phyloP scores from a whole-genome alignment of 2,329 filamentous ascomycete species.

The Sporothrix phasma region DNA sequence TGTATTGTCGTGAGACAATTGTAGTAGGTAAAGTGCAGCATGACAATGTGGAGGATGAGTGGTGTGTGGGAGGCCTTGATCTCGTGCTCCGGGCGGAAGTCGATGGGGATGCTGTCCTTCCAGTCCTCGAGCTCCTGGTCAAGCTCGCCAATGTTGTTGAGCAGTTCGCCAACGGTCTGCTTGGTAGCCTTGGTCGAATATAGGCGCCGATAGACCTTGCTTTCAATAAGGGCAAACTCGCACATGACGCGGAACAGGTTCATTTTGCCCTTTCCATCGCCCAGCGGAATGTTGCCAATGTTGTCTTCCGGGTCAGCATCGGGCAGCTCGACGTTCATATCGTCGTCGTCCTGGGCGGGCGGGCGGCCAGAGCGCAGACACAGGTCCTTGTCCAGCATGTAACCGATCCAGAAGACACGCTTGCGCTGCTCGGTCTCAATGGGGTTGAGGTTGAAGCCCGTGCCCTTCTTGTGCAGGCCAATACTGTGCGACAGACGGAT shows the following conservation, averaged over 20 bases:
- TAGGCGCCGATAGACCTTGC: conserved; percentile 82
- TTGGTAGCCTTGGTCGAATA: conserved; percentile 90
- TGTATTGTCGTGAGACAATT: conserved; percentile 97
- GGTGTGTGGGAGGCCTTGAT: conserved; percentile 89
- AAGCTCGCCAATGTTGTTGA: conserved; percentile 92
- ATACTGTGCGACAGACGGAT: conserved; percentile 89
- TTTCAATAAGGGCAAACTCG: conserved; percentile 83
- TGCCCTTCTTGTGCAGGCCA: conserved; percentile 85
- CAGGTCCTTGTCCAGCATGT: conserved; percentile 55
- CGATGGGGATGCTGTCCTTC: conserved; percentile 91
- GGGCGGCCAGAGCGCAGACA: conserved; percentile 50
- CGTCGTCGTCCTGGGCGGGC: conserved; percentile 53
- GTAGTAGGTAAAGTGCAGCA: conserved; percentile 94
- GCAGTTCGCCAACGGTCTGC: conserved; percentile 81
- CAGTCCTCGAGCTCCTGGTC: conserved; percentile 84
- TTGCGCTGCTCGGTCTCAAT: conserved; percentile 85
- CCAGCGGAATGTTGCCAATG: conserved; percentile 85
- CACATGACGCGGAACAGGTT: conserved; percentile 93
- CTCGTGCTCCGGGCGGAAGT: conserved; percentile 94
- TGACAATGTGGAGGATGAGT: conserved; percentile 86
- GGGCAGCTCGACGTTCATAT: conserved; percentile 92
- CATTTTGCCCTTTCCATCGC: conserved; percentile 82
- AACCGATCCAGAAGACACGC: conserved; percentile 56
- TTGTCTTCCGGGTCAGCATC: conserved; percentile 85
- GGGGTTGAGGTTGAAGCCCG: conserved; percentile 84